Evolutionary conservation across 139 green algal species (phyloP), one percentile per base, ranked within the genome.

Genomic region (Picochlorum sp.): DNA sequence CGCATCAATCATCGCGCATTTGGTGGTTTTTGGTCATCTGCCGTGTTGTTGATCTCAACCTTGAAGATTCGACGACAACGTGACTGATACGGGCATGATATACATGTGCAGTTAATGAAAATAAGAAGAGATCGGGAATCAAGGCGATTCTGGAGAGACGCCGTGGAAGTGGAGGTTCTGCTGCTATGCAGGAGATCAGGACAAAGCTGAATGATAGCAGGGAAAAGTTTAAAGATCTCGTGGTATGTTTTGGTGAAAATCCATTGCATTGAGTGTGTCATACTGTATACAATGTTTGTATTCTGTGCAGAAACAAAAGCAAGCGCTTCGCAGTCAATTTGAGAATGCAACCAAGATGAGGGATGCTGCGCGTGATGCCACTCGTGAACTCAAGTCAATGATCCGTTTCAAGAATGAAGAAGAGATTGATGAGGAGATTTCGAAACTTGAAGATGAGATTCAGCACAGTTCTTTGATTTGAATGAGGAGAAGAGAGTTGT

Each of bases 401-500:
- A 45, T 78, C 45, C 74, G 74, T 41, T 78, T 71, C 66, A 74
- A 65, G 9, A 78, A 37, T 26, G 66, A 73, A 32, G 71, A 74
- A 45, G 41, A 62, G n/a, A 78, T 78, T 60, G 71, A 78, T 44
- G n/a, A 21, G 45, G 51, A 47, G 28, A 68, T 78, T 24, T 28
- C 21, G 1, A 65, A 65, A 55, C 56, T 74, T 51, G 71, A 78
- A 65, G 32, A 70, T 30, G 50, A 45, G 20, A 62, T 73, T n/a
- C n/a, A 23, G 18, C 71, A 78, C 61, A 47, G 38, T 54, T 61
- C 45, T 23, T 60, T 78, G 11, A 56, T 49, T 52, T 78, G 50
- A 70, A 57, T 41, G 71, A 78, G 59, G 71, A 78, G 65, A 78
- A 78, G 66, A 63, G 57, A 47, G 18, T 70, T 32, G 38, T 78